A percentile compares a stretch with the other conserved stretches of the same genome.
These are phyloP conservation scores for Hyparrhenia diplandra DNA, from an alignment of 176 grass and related monocot genomes.

Conservation along the genomic window DNA sequence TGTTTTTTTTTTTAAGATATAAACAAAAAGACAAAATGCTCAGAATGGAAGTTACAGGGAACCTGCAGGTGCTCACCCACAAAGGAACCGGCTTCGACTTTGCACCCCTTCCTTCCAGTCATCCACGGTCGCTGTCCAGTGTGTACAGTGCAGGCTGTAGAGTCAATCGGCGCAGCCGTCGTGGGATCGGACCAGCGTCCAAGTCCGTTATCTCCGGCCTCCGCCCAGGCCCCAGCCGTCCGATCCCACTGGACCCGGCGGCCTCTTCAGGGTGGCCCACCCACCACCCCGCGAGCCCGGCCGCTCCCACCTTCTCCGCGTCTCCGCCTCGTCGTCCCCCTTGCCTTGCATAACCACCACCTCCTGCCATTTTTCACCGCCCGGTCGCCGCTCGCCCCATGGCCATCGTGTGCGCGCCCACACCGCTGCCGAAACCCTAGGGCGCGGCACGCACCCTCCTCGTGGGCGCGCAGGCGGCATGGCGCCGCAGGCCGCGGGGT, in stretches of 20 bases:
- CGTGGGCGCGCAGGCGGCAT: slow-evolving; percentile 4
- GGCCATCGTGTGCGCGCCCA: slow-evolving; percentile 19
- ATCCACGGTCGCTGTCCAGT: neutral
- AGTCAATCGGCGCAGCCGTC: neutral
- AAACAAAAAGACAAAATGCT: no score
- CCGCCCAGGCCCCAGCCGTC: neutral
- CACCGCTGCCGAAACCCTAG: slow-evolving; percentile 44
- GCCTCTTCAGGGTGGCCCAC: neutral
- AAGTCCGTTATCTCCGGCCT: neutral
- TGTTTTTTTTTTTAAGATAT: no score
- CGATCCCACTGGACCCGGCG: neutral
- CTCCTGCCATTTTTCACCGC: neutral
- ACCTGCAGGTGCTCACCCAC: neutral
- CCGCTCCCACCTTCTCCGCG: slow-evolving; percentile 28
- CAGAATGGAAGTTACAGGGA: no score
- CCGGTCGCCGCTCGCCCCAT: neutral
- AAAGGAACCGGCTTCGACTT: neutral
- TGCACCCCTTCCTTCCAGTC: no score
- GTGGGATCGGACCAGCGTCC: slow-evolving; percentile 7
- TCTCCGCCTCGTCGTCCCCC: slow-evolving; percentile 29
- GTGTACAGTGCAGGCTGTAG: neutral
- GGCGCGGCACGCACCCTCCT: neutral
- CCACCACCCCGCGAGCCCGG: neutral
- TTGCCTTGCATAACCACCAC: no score
- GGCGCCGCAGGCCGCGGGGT: slow-evolving; percentile 20